Conservation (phyloP, 805 yeast species). For the Pichia membranifaciens region DNA sequence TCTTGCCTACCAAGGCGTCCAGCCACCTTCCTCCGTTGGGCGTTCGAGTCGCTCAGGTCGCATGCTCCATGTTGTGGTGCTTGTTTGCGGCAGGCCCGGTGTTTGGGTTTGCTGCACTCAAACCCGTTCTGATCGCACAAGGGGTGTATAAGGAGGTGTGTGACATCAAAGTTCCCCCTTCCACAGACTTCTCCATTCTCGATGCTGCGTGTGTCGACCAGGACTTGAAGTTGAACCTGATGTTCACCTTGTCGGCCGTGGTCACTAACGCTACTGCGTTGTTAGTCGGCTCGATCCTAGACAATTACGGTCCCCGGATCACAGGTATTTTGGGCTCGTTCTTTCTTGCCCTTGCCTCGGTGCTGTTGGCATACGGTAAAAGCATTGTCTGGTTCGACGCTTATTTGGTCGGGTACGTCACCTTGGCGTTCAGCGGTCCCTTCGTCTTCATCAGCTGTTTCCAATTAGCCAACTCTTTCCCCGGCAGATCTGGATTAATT, state of each 20-base stretch:
- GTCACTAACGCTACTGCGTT: constrained; percentile 79
- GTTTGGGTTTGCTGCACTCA: constrained; percentile 93
- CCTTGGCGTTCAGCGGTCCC: constrained; percentile 88
- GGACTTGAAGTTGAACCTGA: constrained; percentile 71
- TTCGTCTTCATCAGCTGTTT: constrained; percentile 86
- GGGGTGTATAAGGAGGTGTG: constrained; percentile 71
- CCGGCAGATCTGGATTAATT: constrained; percentile 72
- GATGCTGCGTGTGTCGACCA: constrained; percentile 56
- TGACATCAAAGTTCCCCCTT: constrained; percentile 17
- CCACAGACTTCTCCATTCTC: not conserved
- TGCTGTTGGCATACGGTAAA: constrained; percentile 23
- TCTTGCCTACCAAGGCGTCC: constrained; percentile 9
- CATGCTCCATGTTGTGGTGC: constrained; percentile 82
- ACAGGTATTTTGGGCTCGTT: constrained; percentile 71
- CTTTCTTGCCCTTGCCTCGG: constrained; percentile 52
- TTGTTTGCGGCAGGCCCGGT: constrained; percentile 87
- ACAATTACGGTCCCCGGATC: constrained; percentile 71
- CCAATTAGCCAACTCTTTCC: constrained; percentile 85
- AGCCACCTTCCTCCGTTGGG: constrained; percentile 21
- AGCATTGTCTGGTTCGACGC: constrained; percentile 42
- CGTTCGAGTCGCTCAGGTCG: constrained; percentile 45
- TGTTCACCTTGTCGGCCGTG: constrained; percentile 85
- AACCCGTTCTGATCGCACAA: constrained; percentile 71
- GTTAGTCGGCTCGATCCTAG: constrained; percentile 75
- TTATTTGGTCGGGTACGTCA: constrained; percentile 66